Evolutionary conservation across 495 filamentous ascomycete genomes (phyloP), one percentile per base, ranked within the genome.

Genomic region (Bombardia bombarda): DNA sequence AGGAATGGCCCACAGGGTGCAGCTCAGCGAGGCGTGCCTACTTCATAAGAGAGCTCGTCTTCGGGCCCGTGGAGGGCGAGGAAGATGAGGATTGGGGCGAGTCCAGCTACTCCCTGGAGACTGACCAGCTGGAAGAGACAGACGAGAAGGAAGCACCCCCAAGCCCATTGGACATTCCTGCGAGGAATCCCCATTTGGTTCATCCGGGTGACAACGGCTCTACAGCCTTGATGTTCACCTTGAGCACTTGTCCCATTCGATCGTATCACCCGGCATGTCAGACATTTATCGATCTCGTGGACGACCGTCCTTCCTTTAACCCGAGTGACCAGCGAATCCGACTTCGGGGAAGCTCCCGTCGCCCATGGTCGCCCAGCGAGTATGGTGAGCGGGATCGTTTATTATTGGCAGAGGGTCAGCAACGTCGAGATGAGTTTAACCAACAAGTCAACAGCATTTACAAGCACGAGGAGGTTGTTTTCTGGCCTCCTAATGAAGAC

Each of bases 261-360:
- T 67, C 66, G 17, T 87, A 86, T 46, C 65, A 83, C 42, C 61
- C 70, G 12, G 65, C 65, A 19, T 72, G 72, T 24, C 69, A 70
- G n/a, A 72, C 79, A 3, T 86, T 77, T 49, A 35, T 86, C 7
- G 83, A 87, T 46, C 61, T 87, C 3, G 77, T 87, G 23, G 74
- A 83, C 46, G 76, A 81, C 45, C 70, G 73, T 4, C 34, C 51
- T 2, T 48, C 53, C 8, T 53, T 43, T 2, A 65, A 65, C 32
- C 60, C 63, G n/a, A 39, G 47, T 22, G 46, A 60, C 30, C 57
- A 52, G 14, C 54, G 56, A 36, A 41, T 57, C 52, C 63, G 47
- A 61, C 52, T 53, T 13, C 48, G 61, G 16, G 57, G 54, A 14
- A 39, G 48, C 33, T 49, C 47, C 16, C 57, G 62, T 49, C 70